Base-by-base conservation (phyloP, 768 basidiomycete genomes). In the Suillus hirtellus region DNA sequence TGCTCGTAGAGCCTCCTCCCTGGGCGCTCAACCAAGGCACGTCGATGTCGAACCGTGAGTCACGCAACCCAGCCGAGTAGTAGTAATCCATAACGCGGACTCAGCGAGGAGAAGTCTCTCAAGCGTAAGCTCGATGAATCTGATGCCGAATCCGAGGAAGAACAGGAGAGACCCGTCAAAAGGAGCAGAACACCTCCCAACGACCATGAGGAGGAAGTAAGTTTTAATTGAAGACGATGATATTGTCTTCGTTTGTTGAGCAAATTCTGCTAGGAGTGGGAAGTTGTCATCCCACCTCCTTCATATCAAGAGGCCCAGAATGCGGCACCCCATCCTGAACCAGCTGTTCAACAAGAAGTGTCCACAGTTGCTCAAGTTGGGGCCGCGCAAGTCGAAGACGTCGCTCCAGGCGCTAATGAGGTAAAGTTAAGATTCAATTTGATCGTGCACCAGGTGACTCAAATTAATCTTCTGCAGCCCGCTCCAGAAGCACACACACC, bases 101-200 rank as follows among this genome's bases (percentile, higher is more conserved):
- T 56, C 53, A 52, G 62, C 12, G 69, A 69, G 61, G 72, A 76
- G 68, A 60, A 68, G 21, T 75, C 78, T 10, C 72, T 73, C 40
- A 76, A 74, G 55, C 68, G 75, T 12, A 76, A 76, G 63, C 69
- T 76, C 37, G 71, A 68, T 38, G 67, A 73, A 27, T 56, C 73
- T 9, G 72, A 73, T 50, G 67, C 59, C 24, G 72, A 69, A 47
- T 34, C 58, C 3, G 74, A 80, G 66, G 80, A 72, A 60, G 69
- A 65, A 19, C 67, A 65, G 38, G 63, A 65, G 7, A 72, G 62
- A 1, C 73, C 74, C 55, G 64, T 75, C 69, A 75, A 75, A 44
- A 65, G 80, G 64, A 82, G 74, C 71, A 79, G 68, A 71, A 82
- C 81, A 42, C 81, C 81, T n/a, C 77, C 81, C 19, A 59, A 67